Evolutionary conservation across 257 asterid species (phyloP).

Genomic region (Salvia rosmarinus): DNA sequence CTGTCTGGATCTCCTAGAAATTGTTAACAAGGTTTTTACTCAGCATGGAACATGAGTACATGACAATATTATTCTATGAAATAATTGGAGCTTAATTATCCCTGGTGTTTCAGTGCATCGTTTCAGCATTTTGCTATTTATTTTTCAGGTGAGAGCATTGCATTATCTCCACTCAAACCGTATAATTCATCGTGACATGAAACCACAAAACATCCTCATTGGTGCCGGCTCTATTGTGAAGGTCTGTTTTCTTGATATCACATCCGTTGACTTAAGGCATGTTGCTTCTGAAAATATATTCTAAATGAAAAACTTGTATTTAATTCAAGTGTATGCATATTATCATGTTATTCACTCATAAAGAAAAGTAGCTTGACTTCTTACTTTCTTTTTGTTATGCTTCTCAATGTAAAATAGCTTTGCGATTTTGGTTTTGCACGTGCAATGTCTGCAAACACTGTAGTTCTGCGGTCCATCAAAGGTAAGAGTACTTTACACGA

Average conservation of each 20-base stretch:
- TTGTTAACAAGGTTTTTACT: background rate
- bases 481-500: conserved; percentile 48
- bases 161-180: conserved; percentile 97
- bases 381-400: conserved; percentile 24
- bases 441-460: conserved; percentile 97
- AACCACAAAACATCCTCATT: conserved; percentile 96
- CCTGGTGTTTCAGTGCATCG: conserved; percentile 17
- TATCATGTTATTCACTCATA: conserved; percentile 5
- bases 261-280: conserved; percentile 19
- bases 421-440: conserved; percentile 98
- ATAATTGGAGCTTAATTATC: conserved; percentile 8
- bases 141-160: conserved; percentile 82
- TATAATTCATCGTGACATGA: conserved; percentile 97
- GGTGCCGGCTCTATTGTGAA: conserved; percentile 93
- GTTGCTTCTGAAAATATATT: background rate
- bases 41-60: background rate
- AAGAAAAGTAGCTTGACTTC: conserved; percentile 23
- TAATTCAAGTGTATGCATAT: background rate
- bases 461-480: conserved; percentile 92
- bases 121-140: conserved; percentile 23
- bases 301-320: background rate
- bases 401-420: conserved; percentile 57
- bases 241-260: conserved; percentile 51
- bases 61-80: conserved; percentile 18
- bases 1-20: conserved; percentile 17